Conservation (phyloP, 1,139 yeast species). For the Keqinozyma sinolaborantium region DNA sequence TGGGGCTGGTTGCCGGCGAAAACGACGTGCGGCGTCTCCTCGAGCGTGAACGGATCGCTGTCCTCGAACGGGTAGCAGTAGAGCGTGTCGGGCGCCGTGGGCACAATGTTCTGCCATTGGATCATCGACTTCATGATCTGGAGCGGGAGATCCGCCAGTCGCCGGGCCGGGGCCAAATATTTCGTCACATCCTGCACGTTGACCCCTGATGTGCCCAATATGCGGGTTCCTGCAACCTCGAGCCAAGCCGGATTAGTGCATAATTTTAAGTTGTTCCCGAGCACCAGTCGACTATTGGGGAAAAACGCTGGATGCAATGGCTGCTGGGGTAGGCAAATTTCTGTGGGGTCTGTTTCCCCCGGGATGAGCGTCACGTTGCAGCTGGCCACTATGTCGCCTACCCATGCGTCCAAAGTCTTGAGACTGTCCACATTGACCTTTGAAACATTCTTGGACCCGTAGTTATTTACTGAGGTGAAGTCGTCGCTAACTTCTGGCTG, state of each 20-base stretch:
- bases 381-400: slow-evolving; percentile 55
- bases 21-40: slow-evolving; percentile 80
- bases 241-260: slow-evolving; percentile 81
- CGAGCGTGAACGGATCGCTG: slow-evolving; percentile 75
- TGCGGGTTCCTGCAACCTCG: slow-evolving; percentile 46
- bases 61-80: slow-evolving; percentile 85
- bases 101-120: slow-evolving; percentile 83
- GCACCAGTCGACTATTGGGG: slow-evolving; percentile 39
- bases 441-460: slow-evolving; percentile 51
- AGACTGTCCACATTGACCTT: slow-evolving; percentile 44
- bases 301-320: slow-evolving; percentile 78
- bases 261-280: slow-evolving; percentile 37
- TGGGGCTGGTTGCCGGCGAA: slow-evolving; percentile 79
- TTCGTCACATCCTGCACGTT: slow-evolving; percentile 73
- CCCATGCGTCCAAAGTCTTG: slow-evolving; percentile 48
- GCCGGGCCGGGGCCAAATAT: slow-evolving; percentile 38
- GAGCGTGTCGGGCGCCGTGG: slow-evolving; percentile 95
- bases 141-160: slow-evolving; percentile 22
- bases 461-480: slow-evolving; percentile 38
- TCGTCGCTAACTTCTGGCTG: slow-evolving; percentile 21
- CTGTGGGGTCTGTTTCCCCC: slow-evolving; percentile 82
- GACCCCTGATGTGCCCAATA: slow-evolving; percentile 82
- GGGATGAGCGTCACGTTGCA: slow-evolving; percentile 80
- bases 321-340: slow-evolving; percentile 83
- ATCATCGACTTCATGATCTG: slow-evolving; percentile 66